Conservation (phyloP, 2,329 filamentous ascomycete genomes). For the Colletotrichum navitas region DNA sequence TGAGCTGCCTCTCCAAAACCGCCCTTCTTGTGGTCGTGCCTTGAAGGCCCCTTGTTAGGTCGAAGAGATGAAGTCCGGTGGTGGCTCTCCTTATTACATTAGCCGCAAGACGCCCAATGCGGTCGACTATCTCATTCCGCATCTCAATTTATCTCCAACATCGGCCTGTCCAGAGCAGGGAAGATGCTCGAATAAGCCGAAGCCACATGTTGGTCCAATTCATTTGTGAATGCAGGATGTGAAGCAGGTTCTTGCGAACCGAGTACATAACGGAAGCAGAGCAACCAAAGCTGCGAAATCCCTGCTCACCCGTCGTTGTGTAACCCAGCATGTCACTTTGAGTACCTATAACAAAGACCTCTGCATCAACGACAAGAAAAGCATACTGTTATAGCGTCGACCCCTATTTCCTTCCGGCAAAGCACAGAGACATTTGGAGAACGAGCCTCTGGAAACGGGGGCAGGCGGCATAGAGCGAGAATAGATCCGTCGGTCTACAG, state of each 20-base stretch:
- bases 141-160: conserved; percentile 27
- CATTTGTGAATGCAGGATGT: conserved; percentile 14
- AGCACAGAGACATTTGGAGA: conserved; percentile 9
- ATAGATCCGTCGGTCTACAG: conserved; percentile 10
- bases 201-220: conserved; percentile 30
- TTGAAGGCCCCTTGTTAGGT: conserved; percentile 5
- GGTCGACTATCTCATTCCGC: conserved; percentile 5
- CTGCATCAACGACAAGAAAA: background rate
- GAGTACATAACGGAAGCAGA: conserved; percentile 1
- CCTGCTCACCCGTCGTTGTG: background rate
- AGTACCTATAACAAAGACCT: background rate
- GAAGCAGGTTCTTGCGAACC: conserved; percentile 19
- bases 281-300: background rate
- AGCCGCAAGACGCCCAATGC: conserved; percentile 16
- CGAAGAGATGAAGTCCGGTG: conserved; percentile 12
- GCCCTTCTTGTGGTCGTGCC: background rate
- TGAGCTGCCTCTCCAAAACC: conserved; percentile 9
- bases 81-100: background rate
- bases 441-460: background rate
- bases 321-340: conserved; percentile 5
- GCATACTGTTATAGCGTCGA: background rate
- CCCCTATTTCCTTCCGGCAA: conserved; percentile 10
- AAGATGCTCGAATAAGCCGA: conserved; percentile 9
- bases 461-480: background rate
- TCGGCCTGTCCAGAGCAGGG: conserved; percentile 23